Percentiles rank a stretch among this genome's conserved stretches.
These are phyloP conservation scores for Hymenoscyphus infarciens DNA, from an alignment of 2,329 filamentous ascomycete species.

Conservation along the genomic window DNA sequence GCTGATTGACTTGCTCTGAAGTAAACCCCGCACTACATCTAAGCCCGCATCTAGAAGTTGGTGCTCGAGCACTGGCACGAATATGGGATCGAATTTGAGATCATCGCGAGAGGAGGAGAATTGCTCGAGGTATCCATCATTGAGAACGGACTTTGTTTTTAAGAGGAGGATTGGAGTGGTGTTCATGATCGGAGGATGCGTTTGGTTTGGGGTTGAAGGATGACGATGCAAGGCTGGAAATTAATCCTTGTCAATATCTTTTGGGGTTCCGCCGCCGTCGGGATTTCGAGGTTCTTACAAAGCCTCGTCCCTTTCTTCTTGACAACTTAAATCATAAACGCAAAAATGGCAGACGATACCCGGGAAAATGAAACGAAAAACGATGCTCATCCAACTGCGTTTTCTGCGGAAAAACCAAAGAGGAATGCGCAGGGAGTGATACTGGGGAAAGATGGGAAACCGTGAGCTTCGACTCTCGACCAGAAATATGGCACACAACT, in stretches of 20 bases:
- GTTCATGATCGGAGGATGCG: slow-evolving; percentile 9
- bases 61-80: slow-evolving; percentile 76
- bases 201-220: neutral
- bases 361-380: slow-evolving; percentile 21
- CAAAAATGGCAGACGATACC: slow-evolving; percentile 32
- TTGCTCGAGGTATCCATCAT: slow-evolving; percentile 68
- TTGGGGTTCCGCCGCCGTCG: neutral
- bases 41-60: slow-evolving; percentile 59
- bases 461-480: slow-evolving; percentile 51
- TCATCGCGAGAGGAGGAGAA: slow-evolving; percentile 48
- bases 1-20: slow-evolving; percentile 45
- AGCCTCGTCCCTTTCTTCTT: slow-evolving; percentile 3
- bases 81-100: slow-evolving; percentile 56
- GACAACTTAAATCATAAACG: neutral
- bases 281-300: slow-evolving; percentile 17
- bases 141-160: slow-evolving; percentile 71
- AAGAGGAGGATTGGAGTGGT: slow-evolving; percentile 62
- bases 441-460: slow-evolving; percentile 77
- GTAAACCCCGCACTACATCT: slow-evolving; percentile 46
- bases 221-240: slow-evolving; percentile 13
- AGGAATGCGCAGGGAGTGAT: slow-evolving; percentile 69
- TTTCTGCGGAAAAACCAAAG: slow-evolving; percentile 33
- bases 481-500: neutral
- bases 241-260: slow-evolving; percentile 7
- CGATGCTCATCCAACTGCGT: slow-evolving; percentile 10